A percentile compares a stretch with the other conserved stretches of the same genome.
These are phyloP conservation scores for Gymnopilus junonius DNA, from an alignment of 768 basidiomycete genomes.

Conservation along the genomic window DNA sequence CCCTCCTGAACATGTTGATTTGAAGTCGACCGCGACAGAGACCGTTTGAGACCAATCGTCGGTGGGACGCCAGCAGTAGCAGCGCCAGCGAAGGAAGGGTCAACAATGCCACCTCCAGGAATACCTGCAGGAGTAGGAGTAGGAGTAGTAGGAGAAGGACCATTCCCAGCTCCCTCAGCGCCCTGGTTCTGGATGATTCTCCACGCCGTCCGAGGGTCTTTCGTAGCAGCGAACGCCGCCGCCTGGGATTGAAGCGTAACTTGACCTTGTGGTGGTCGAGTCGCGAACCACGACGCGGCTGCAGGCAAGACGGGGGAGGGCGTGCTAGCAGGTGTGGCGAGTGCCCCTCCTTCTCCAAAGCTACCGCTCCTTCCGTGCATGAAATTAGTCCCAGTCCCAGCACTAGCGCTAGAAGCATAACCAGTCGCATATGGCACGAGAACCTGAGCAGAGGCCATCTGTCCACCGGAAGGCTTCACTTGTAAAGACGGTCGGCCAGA, in stretches of 20 bases:
- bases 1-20: neutral
- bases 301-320: neutral
- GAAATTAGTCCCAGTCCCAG: no score
- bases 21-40: no score
- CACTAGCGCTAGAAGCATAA: no score
- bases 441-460: neutral
- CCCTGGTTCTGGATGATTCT: neutral
- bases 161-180: neutral
- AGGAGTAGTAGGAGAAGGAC: neutral
- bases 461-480: neutral
- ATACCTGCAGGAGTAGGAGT: neutral
- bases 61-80: no score
- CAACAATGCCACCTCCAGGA: no score
- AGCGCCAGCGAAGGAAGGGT: no score
- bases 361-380: no score
- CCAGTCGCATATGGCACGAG: neutral
- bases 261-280: neutral
- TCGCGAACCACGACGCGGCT: neutral
- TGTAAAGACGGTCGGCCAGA: neutral
- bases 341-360: neutral
- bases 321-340: constrained; percentile 3
- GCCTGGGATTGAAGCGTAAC: neutral
- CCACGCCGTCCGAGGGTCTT: neutral
- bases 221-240: neutral
- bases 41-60: no score